These are phyloP conservation scores for Smallanthus sonchifolius DNA, from an alignment of 129 eudicot genomes.

Conservation along the genomic window DNA sequence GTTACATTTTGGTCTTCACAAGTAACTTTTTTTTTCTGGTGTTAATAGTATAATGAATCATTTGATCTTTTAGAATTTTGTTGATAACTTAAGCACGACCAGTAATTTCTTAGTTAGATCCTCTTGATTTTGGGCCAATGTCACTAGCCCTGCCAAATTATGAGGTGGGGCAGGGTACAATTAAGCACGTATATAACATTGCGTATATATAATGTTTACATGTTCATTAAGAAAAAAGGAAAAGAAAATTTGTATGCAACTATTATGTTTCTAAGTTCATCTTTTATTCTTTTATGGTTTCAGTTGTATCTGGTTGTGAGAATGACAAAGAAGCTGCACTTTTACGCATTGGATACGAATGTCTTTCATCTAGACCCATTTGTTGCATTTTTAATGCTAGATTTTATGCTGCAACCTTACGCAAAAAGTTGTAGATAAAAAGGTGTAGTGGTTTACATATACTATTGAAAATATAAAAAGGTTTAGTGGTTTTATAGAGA, in stretches of 20 bases:
- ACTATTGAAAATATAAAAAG: not conserved
- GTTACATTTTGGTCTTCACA: conserved; percentile 9
- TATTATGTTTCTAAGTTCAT: conserved; percentile 9
- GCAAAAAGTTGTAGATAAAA: not conserved
- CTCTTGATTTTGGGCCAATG: not conserved
- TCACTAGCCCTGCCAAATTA: conserved; percentile 7
- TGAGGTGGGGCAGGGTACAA: not conserved
- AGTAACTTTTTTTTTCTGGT: not conserved
- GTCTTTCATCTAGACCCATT: conserved; percentile 21
- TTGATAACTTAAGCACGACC: not conserved
- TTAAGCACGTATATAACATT: not conserved
- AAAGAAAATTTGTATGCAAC: not conserved
- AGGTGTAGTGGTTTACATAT: not conserved
- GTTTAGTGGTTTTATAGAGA: too few species aligned
- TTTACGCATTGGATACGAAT: conserved; percentile 81
- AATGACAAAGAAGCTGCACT: conserved; percentile 71
- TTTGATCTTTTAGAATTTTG: not conserved
- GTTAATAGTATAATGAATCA: not conserved
- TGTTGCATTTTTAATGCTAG: conserved; percentile 9
- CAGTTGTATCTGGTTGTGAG: conserved; percentile 63
- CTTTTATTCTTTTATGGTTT: conserved; percentile 17
- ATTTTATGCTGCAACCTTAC: not conserved
- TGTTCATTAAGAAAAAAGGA: not conserved
- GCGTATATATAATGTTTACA: not conserved
- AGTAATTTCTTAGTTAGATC: not conserved